Percentiles rank a stretch among this genome's conserved stretches.
phyloP scores from a whole-genome alignment of 139 green algal species.

The Bryopsis sp. region DNA sequence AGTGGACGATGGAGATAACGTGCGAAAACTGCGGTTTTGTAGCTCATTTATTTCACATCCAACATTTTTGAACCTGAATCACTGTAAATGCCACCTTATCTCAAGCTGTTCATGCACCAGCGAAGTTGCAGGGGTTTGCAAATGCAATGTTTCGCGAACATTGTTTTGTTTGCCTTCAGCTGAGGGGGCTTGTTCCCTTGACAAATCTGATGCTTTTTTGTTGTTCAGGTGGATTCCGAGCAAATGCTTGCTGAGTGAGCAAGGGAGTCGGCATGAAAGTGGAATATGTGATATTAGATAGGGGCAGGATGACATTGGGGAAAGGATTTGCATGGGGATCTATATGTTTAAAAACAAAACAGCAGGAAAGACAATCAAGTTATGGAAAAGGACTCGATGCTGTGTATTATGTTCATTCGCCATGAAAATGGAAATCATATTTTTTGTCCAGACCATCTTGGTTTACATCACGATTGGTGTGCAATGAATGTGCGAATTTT shows the following conservation, averaged over 20 bases:
- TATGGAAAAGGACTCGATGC: too few species aligned
- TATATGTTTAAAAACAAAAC: too few species aligned
- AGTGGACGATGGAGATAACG: constrained; percentile 46
- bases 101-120: neutral
- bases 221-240: constrained; percentile 20
- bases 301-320: too few species aligned
- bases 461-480: too few species aligned
- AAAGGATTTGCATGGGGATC: too few species aligned
- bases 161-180: neutral
- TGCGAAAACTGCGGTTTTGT: constrained; percentile 21
- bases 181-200: neutral
- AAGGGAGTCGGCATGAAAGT: too few species aligned
- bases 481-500: too few species aligned
- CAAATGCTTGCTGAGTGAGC: constrained; percentile 19
- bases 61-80: neutral
- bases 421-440: too few species aligned
- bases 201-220: neutral
- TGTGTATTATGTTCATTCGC: too few species aligned
- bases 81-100: neutral
- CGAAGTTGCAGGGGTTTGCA: neutral
- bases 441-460: too few species aligned
- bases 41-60: neutral
- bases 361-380: too few species aligned
- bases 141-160: neutral
- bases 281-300: too few species aligned